These are phyloP conservation scores for Monosporozyma aquatica DNA, from an alignment of 805 yeast species.

Conservation along the genomic window DNA sequence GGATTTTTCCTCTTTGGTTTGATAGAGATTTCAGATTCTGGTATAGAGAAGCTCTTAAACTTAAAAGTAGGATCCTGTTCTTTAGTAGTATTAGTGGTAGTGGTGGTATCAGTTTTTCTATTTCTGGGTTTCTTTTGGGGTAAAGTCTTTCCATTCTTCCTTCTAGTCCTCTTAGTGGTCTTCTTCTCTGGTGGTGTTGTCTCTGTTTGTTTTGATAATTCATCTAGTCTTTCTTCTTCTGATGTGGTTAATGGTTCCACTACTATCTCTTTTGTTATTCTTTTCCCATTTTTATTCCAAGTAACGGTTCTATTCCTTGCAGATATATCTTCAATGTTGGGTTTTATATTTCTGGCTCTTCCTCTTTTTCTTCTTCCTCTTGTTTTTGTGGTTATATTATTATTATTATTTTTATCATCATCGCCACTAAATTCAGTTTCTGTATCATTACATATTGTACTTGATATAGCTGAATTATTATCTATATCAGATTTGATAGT, in stretches of 20 bases:
- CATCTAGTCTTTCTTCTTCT: too few relatives aligned
- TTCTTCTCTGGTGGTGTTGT: not conserved
- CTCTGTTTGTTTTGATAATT: too few relatives aligned
- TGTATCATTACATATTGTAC: not conserved
- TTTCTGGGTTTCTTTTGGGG: not conserved
- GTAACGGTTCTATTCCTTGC: conserved; percentile 16
- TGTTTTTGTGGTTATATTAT: not conserved
- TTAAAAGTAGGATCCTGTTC: too few relatives aligned
- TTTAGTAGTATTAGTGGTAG: not conserved
- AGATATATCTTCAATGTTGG: not conserved
- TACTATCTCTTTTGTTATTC: conserved; percentile 19
- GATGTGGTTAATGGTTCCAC: conserved; percentile 10
- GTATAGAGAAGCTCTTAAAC: too few relatives aligned
- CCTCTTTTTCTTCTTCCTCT: too few relatives aligned
- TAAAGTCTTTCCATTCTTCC: not conserved
- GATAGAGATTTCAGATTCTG: too few relatives aligned
- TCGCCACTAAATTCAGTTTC: not conserved
- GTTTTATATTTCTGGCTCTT: too few relatives aligned
- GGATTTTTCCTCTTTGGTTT: too few relatives aligned
- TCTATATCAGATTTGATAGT: too few relatives aligned
- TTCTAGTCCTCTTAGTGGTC: not conserved
- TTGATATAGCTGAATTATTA: conserved; percentile 1
- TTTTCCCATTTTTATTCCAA: conserved; percentile 30
- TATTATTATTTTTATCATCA: not conserved
- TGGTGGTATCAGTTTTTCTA: not conserved